Conservation (phyloP, 2,329 filamentous ascomycete genomes). For the Fusarium nanum region DNA sequence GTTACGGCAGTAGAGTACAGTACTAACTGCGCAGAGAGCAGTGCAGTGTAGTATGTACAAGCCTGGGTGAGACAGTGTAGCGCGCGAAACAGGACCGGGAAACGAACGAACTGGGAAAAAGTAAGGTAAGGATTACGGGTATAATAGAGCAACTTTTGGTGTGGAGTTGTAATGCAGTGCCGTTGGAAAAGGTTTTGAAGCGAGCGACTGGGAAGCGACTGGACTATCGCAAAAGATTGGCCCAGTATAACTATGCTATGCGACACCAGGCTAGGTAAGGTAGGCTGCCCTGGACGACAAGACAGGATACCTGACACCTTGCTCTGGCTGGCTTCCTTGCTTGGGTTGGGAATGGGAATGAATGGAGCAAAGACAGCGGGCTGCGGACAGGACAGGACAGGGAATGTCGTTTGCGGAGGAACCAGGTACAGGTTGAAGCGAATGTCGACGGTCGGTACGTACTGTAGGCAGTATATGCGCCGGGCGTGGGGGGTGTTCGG, state of each 20-base stretch:
- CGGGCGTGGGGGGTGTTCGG: constrained; percentile 3
- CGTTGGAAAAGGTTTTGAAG: constrained; percentile 31
- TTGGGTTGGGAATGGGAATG: constrained; percentile 14
- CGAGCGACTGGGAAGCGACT: constrained; percentile 31
- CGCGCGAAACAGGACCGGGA: constrained; percentile 4
- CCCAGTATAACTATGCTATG: constrained; percentile 6
- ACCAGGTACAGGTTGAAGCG: constrained; percentile 25
- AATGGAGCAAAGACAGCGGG: constrained; percentile 10
- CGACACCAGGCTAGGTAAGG: neutral
- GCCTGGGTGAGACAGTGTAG: constrained; percentile 26
- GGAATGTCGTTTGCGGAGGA: constrained; percentile 35
- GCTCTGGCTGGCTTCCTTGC: neutral
- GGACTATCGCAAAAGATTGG: constrained; percentile 22
- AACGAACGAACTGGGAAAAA: constrained; percentile 10
- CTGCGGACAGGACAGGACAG: constrained; percentile 26
- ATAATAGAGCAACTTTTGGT: constrained; percentile 23
- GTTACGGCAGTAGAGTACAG: constrained; percentile 15
- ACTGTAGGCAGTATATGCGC: constrained; percentile 17
- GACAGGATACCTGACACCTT: constrained; percentile 20
- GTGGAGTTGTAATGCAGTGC: constrained; percentile 28
- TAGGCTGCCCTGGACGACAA: constrained; percentile 32
- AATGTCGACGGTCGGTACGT: constrained; percentile 20
- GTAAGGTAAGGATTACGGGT: constrained; percentile 14
- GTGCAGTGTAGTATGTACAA: constrained; percentile 19
- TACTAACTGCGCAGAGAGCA: neutral